Evolutionary conservation across 768 basidiomycete genomes (phyloP).

Genomic region (Suillus placidus): DNA sequence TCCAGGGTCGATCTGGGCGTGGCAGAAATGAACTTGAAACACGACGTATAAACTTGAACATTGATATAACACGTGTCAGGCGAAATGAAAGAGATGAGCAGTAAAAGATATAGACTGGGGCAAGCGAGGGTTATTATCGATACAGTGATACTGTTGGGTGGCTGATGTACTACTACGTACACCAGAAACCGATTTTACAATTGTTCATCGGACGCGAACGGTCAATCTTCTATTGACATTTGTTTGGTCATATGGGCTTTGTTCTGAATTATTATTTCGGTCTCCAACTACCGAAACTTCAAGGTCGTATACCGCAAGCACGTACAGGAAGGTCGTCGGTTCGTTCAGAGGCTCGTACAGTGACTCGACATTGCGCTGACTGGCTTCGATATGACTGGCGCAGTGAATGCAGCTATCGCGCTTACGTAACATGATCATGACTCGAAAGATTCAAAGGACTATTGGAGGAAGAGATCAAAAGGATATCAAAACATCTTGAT

Average conservation of each 20-base stretch:
- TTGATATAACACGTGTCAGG: constrained; percentile 13
- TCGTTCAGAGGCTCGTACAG: background rate
- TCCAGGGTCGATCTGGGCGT: constrained; percentile 75
- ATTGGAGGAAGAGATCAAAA: constrained; percentile 5
- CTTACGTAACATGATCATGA: constrained; percentile 13
- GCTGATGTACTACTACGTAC: constrained; percentile 6
- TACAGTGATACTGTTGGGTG: background rate
- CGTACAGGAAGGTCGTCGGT: background rate
- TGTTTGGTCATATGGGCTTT: constrained; percentile 24
- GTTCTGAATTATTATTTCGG: background rate
- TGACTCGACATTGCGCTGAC: background rate
- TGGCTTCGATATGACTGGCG: background rate
- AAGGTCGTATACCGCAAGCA: background rate
- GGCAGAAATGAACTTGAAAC: constrained; percentile 72
- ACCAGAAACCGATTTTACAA: constrained; percentile 2
- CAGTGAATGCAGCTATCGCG: background rate
- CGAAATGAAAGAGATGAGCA: background rate
- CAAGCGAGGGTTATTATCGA: constrained; percentile 1
- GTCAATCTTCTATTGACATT: constrained; percentile 21
- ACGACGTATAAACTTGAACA: constrained; percentile 74
- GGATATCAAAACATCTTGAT: background rate
- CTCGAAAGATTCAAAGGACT: constrained; percentile 10
- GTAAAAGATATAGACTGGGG: constrained; percentile 1
- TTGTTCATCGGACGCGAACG: constrained; percentile 2
- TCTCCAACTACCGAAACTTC: background rate